Percentiles rank a stretch among this genome's conserved stretches.
These are phyloP conservation scores for Sporothrix mexicana DNA, from an alignment of 2,329 filamentous ascomycete genomes.

Conservation along the genomic window DNA sequence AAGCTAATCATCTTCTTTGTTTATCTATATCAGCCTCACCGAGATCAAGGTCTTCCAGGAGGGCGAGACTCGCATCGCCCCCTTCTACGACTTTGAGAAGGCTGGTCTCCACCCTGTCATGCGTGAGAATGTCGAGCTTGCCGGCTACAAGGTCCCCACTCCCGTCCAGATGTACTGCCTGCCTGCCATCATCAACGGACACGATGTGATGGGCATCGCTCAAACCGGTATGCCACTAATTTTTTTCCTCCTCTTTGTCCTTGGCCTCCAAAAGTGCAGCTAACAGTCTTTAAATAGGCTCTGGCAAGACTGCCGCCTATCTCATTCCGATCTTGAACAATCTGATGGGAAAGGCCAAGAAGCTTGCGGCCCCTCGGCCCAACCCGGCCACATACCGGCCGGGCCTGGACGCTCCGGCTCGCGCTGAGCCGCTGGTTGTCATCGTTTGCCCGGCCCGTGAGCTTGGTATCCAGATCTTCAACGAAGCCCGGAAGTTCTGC, in stretches of 20 bases:
- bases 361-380: conserved; percentile 78
- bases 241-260: no score
- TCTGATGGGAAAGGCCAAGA: conserved; percentile 95
- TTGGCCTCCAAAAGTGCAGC: no score
- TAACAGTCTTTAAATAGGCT: conserved; percentile 62
- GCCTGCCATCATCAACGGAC: conserved; percentile 74
- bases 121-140: conserved; percentile 75
- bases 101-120: conserved; percentile 87
- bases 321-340: conserved; percentile 86
- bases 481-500: conserved; percentile 89
- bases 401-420: conserved; percentile 55
- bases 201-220: conserved; percentile 86
- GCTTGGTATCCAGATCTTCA: conserved; percentile 91
- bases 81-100: conserved; percentile 67
- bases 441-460: conserved; percentile 88
- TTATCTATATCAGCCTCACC: conserved; percentile 54
- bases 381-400: conserved; percentile 63
- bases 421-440: conserved; percentile 86
- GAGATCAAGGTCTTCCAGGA: conserved; percentile 64
- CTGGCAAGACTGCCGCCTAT: conserved; percentile 94
- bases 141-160: conserved; percentile 74
- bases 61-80: conserved; percentile 57
- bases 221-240: conserved; percentile 77
- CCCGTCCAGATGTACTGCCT: conserved; percentile 87
- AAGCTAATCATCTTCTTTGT: conserved; percentile 34